These are phyloP conservation scores for Hysterangium stoloniferum DNA, from an alignment of 768 basidiomycete species.

Conservation along the genomic window DNA sequence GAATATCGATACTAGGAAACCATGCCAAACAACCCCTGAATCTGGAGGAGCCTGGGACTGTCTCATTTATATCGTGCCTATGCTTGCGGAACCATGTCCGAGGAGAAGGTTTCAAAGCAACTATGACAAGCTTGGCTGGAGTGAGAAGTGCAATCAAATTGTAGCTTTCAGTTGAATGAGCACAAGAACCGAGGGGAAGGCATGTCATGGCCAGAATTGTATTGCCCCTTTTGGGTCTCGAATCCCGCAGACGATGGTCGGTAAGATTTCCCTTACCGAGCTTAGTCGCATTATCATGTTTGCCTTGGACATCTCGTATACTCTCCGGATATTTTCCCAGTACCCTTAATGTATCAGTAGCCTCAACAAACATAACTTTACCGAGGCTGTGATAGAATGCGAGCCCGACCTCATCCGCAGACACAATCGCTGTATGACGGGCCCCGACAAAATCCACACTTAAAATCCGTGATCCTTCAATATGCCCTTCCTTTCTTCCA, in stretches of 20 bases:
- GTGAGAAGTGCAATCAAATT: constrained; percentile 82
- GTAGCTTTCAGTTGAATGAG: constrained; percentile 73
- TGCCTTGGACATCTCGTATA: constrained; percentile 12
- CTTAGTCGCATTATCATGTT: constrained; percentile 14
- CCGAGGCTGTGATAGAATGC: constrained; percentile 95
- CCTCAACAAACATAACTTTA: constrained; percentile 90
- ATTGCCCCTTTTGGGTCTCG: constrained; percentile 37
- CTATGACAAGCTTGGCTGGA: constrained; percentile 83
- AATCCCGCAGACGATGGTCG: constrained; percentile 31
- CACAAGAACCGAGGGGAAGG: constrained; percentile 67
- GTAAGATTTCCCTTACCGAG: background rate
- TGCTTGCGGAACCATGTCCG: constrained; percentile 85
- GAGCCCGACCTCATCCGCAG: constrained; percentile 83
- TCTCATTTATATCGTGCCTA: constrained; percentile 43
- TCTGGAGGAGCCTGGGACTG: constrained; percentile 35
- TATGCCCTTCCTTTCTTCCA: constrained; percentile 80
- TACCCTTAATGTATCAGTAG: constrained; percentile 88
- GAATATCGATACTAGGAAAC: constrained; percentile 56
- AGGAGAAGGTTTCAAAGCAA: constrained; percentile 85
- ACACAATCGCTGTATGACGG: constrained; percentile 87
- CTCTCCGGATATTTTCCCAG: constrained; percentile 79
- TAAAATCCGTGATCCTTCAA: constrained; percentile 70
- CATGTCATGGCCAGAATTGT: constrained; percentile 74
- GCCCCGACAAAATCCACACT: constrained; percentile 83
- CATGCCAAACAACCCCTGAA: constrained; percentile 68